phyloP scores from a whole-genome alignment of 352 stramenopile genomes.

The Globisporangium carolinianum region DNA sequence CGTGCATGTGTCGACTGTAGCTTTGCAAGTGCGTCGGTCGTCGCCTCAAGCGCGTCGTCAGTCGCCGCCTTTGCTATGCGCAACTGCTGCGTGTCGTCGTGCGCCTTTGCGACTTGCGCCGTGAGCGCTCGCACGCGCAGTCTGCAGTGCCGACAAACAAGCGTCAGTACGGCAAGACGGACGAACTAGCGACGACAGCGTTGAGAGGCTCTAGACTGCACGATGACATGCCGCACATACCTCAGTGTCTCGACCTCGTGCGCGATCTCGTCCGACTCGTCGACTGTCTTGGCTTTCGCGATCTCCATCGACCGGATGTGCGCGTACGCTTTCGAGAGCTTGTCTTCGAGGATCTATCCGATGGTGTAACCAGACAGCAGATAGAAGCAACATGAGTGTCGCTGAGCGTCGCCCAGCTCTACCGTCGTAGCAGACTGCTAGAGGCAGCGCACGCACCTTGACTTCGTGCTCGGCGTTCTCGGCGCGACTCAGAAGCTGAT shows the following conservation, averaged over 20 bases:
- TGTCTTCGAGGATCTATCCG: constrained; percentile 23
- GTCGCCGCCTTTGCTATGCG: constrained; percentile 9
- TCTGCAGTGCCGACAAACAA: constrained; percentile 1
- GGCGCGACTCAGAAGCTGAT: constrained; percentile 25
- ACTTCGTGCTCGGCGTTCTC: constrained; percentile 39
- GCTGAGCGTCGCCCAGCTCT: too few species aligned
- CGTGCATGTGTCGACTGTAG: constrained; percentile 9
- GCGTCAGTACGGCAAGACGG: background rate
- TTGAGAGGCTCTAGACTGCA: too few species aligned
- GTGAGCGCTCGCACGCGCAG: constrained; percentile 15
- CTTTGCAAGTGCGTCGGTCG: constrained; percentile 4
- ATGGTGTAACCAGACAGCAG: too few species aligned
- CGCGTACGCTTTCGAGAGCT: constrained; percentile 20
- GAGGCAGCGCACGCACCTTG: constrained; percentile 8
- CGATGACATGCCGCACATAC: background rate
- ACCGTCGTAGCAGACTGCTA: too few species aligned
- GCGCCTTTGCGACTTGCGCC: constrained; percentile 14
- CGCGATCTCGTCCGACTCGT: constrained; percentile 26
- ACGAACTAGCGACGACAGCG: too few species aligned
- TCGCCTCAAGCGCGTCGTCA: constrained; percentile 21
- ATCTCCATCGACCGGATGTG: constrained; percentile 37
- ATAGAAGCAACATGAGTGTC: too few species aligned
- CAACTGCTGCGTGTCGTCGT: constrained; percentile 16
- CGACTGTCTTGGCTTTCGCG: constrained; percentile 21
- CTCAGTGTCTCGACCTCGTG: constrained; percentile 23